Evolutionary conservation across 2,329 filamentous ascomycete genomes (phyloP).

Genomic region (Xylariaceae sp.): DNA sequence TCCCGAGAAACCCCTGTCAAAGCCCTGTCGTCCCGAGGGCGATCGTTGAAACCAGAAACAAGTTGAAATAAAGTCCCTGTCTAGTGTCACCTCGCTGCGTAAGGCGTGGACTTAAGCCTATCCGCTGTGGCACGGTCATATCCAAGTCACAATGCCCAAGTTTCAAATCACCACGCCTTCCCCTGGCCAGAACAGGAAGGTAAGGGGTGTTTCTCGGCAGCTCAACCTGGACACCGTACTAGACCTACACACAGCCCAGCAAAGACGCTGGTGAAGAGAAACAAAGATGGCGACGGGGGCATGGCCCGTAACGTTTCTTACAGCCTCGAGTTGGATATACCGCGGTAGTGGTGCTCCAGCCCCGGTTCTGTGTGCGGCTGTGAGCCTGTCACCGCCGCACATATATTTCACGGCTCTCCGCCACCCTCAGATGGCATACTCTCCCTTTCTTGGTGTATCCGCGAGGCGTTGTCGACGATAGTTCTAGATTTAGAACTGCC

Average conservation of each 20-base stretch:
- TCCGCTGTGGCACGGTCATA: slow-evolving; percentile 6
- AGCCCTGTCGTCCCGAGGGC: slow-evolving; percentile 4
- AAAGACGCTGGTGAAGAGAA: too few species aligned
- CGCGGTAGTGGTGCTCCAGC: slow-evolving; percentile 1
- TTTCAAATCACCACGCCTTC: slow-evolving; percentile 14
- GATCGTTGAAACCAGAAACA: not conserved
- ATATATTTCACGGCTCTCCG: slow-evolving; percentile 8
- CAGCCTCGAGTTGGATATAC: not conserved
- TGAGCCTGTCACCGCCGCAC: not conserved
- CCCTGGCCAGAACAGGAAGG: slow-evolving; percentile 18
- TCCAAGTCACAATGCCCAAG: slow-evolving; percentile 4
- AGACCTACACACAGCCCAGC: too few species aligned
- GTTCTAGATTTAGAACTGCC: slow-evolving; percentile 26
- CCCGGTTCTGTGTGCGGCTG: not conserved
- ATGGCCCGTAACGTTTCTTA: slow-evolving; percentile 16
- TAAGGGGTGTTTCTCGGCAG: slow-evolving; percentile 5
- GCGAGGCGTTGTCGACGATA: slow-evolving; percentile 10
- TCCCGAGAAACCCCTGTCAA: slow-evolving; percentile 8
- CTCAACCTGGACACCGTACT: slow-evolving; percentile 1
- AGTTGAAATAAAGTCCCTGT: slow-evolving; percentile 10
- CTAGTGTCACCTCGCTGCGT: slow-evolving; percentile 9
- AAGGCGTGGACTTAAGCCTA: slow-evolving; percentile 6
- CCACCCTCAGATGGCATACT: slow-evolving; percentile 5
- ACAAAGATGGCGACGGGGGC: too few species aligned
- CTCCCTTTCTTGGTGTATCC: slow-evolving; percentile 6